A percentile compares a stretch with the other conserved stretches of the same genome.
These are phyloP conservation scores for Dactylellina leptospora DNA, from an alignment of 2,329 filamentous ascomycete genomes.

Conservation along the genomic window DNA sequence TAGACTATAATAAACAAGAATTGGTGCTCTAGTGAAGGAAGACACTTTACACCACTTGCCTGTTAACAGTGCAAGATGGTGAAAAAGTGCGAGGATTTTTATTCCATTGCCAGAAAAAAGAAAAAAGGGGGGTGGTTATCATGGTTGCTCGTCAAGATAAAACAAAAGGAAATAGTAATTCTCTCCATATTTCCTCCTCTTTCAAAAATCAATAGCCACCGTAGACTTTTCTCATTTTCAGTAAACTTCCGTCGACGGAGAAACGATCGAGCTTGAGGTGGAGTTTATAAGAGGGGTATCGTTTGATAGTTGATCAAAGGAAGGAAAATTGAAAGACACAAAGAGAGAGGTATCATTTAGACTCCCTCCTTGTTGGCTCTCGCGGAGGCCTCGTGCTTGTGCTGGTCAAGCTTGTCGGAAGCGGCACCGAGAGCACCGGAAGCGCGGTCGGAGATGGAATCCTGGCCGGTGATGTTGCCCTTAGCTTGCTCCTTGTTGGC, in stretches of 20 bases:
- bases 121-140: slow-evolving; percentile 5
- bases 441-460: slow-evolving; percentile 34
- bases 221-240: not conserved
- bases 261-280: slow-evolving; percentile 1
- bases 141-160: slow-evolving; percentile 13
- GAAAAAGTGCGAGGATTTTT: slow-evolving; percentile 23
- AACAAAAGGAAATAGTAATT: slow-evolving; percentile 7
- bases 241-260: slow-evolving; percentile 3
- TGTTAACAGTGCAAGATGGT: slow-evolving; percentile 26
- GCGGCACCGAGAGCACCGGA: slow-evolving; percentile 43
- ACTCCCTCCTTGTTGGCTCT: slow-evolving; percentile 34
- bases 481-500: slow-evolving; percentile 51
- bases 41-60: slow-evolving; percentile 9
- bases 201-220: slow-evolving; percentile 8
- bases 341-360: slow-evolving; percentile 7
- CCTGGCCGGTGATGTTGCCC: slow-evolving; percentile 48
- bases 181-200: slow-evolving; percentile 4
- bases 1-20: slow-evolving; percentile 34
- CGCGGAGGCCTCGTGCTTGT: slow-evolving; percentile 34
- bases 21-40: slow-evolving; percentile 14
- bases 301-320: slow-evolving; percentile 14
- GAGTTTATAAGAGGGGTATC: slow-evolving; percentile 16
- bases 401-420: slow-evolving; percentile 46
- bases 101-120: slow-evolving; percentile 2
- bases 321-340: not conserved